These are phyloP conservation scores for Erodium moschatum DNA, from an alignment of 441 rosid species.

Conservation along the genomic window DNA sequence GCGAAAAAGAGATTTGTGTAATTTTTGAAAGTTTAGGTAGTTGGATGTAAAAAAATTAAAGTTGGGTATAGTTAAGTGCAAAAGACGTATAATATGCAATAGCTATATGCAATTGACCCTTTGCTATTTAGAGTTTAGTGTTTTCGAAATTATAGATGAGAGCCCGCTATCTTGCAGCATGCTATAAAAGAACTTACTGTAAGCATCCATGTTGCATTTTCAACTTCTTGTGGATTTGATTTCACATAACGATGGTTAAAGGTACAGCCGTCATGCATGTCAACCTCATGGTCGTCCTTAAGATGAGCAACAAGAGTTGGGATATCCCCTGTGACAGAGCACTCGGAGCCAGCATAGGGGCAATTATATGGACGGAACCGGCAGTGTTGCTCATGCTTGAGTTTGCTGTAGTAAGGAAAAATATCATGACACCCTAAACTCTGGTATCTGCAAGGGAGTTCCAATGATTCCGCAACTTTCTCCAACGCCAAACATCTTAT, in stretches of 20 bases:
- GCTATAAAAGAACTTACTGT: conserved; percentile 42
- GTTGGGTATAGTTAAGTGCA: background rate
- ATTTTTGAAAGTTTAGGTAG: no score
- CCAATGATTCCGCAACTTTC: conserved; percentile 68
- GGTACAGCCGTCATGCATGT: conserved; percentile 75
- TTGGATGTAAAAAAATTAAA: no score
- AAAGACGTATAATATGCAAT: background rate
- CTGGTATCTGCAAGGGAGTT: conserved; percentile 69
- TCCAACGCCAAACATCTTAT: conserved; percentile 78
- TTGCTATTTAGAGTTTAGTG: background rate
- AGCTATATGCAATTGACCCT: background rate
- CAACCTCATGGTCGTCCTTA: conserved; percentile 74
- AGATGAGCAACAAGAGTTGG: conserved; percentile 57
- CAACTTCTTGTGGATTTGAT: conserved; percentile 68
- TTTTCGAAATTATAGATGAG: background rate
- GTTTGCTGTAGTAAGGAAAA: conserved; percentile 63
- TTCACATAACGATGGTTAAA: conserved; percentile 81
- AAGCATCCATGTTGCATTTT: conserved; percentile 86
- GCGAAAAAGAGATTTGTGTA: no score
- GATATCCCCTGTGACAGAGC: conserved; percentile 67
- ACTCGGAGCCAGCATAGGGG: conserved; percentile 81
- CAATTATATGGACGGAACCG: conserved; percentile 58
- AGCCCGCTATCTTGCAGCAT: background rate
- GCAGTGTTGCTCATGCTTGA: conserved; percentile 69
- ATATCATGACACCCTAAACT: conserved; percentile 58